phyloP scores from a whole-genome alignment of 805 yeast genomes.

The Yarrowia yakushimensis region DNA sequence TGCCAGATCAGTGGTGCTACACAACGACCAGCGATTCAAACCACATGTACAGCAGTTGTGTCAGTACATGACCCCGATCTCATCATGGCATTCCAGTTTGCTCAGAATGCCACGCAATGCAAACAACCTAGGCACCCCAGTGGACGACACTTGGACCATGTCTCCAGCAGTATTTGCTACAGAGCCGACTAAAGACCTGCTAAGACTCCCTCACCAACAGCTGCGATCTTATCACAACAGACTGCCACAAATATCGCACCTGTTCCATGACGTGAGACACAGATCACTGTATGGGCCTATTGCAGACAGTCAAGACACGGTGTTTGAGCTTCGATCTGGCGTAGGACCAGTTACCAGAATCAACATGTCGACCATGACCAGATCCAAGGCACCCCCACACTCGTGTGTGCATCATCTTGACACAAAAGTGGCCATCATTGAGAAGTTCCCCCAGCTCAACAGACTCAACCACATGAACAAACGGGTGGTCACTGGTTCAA shows the following conservation, averaged over 20 bases:
- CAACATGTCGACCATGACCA: conserved; percentile 10
- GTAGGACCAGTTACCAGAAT: conserved; percentile 15
- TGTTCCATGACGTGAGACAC: conserved; percentile 7
- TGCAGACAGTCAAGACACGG: not conserved
- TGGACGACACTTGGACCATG: conserved; percentile 16
- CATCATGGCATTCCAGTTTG: conserved; percentile 14
- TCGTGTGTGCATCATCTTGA: conserved; percentile 19
- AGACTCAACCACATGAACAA: conserved; percentile 24
- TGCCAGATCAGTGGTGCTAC: not conserved
- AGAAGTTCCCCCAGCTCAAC: conserved; percentile 17
- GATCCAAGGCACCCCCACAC: conserved; percentile 14
- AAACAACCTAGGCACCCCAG: not conserved
- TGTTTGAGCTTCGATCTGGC: conserved; percentile 20
- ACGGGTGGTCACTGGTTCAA: conserved; percentile 7
- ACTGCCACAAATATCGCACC: not conserved
- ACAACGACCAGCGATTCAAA: conserved; percentile 10
- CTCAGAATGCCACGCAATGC: not conserved
- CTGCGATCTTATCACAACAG: not conserved
- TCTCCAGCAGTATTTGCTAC: conserved; percentile 15
- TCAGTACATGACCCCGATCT: conserved; percentile 3
- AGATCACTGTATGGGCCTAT: conserved; percentile 13
- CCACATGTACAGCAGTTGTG: conserved; percentile 10
- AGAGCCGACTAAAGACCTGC: conserved; percentile 6
- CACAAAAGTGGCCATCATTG: conserved; percentile 15
- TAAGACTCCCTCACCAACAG: not conserved